A percentile compares a stretch with the other conserved stretches of the same genome.
Evolutionary conservation across 2,329 filamentous ascomycete species (phyloP).

Genomic region (Colletotrichum filicis): DNA sequence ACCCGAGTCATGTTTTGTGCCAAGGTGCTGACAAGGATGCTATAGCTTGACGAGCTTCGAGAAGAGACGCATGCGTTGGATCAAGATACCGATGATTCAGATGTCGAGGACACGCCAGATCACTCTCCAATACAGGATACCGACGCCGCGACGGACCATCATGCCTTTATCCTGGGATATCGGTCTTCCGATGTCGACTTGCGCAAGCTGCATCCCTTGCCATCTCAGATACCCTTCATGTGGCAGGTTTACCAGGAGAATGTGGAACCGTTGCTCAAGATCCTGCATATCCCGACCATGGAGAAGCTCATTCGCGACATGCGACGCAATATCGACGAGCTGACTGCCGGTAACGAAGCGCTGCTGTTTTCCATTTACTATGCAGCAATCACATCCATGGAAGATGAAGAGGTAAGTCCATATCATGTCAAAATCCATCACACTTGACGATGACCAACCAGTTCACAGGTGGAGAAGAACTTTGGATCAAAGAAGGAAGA

Average conservation of each 20-base stretch:
- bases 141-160: slow-evolving; percentile 62
- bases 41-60: slow-evolving; percentile 55
- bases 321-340: slow-evolving; percentile 66
- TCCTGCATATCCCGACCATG: slow-evolving; percentile 76
- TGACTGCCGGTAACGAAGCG: slow-evolving; percentile 68
- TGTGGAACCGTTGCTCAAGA: slow-evolving; percentile 78
- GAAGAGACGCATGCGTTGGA: slow-evolving; percentile 48
- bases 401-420: slow-evolving; percentile 64
- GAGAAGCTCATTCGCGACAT: slow-evolving; percentile 71
- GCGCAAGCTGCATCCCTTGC: slow-evolving; percentile 70
- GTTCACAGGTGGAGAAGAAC: slow-evolving; percentile 46
- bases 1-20: neutral
- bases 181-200: slow-evolving; percentile 77
- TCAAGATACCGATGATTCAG: slow-evolving; percentile 68
- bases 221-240: slow-evolving; percentile 72
- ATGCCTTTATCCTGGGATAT: slow-evolving; percentile 79
- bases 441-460: neutral
- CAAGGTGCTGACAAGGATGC: slow-evolving; percentile 34
- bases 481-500: slow-evolving; percentile 56
- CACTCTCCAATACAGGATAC: slow-evolving; percentile 49
- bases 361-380: slow-evolving; percentile 74
- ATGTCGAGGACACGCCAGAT: slow-evolving; percentile 67
- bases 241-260: slow-evolving; percentile 80
- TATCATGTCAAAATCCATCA: neutral
- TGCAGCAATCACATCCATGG: slow-evolving; percentile 67